Evolutionary conservation across 2,329 filamentous ascomycete genomes (phyloP), one percentile per base, ranked within the genome.

Genomic region (Monilinia polystroma): DNA sequence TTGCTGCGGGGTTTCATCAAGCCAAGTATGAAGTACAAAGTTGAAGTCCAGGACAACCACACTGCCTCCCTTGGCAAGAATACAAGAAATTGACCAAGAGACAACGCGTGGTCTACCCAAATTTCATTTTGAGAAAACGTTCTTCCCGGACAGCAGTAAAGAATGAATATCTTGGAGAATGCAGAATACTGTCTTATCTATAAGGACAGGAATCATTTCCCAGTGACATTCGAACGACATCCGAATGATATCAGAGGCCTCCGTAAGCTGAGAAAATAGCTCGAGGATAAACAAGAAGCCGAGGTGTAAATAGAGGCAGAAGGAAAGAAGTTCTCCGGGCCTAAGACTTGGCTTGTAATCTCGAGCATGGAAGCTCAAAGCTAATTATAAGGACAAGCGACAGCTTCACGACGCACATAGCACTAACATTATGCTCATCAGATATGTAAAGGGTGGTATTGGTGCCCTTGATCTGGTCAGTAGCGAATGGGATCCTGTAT

Each of bases 401-500:
- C 43, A 60, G 20, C 35, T 26, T 51, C 16, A 26, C 8, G 29
- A 38, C 51, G 32, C 45, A 51, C 58, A 10, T 38, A 51, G n/a
- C 32, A 47, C 29, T 38, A 60, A 20, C 58, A 57, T 41, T 43
- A 35, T 38, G 35, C n/a, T 26, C 35, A 26, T 38, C 14, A 32
- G 29, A 23, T 60, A 26, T 60, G 20, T 18, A 43, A 51, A 60
- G 20, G 14, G n/a, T 62, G 32, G 23, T 12, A 49, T 14, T 62
- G 45, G 45, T 60, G 45, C 23, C 3, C 26, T 35, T 5, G 23
- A 49, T 60, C 45, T 23, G 49, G 7, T 20, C 23, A 16, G 38
- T 29, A 58, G 38, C 38, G 55, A 58, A 29, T 58, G n/a, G n/a
- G 38, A 45, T 43, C 55, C 55, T 49, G 57, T 26, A n/a, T 49